Evolutionary conservation across 192 early-diverging fungal species (phyloP).

Genomic region (Coemansia sp.): DNA sequence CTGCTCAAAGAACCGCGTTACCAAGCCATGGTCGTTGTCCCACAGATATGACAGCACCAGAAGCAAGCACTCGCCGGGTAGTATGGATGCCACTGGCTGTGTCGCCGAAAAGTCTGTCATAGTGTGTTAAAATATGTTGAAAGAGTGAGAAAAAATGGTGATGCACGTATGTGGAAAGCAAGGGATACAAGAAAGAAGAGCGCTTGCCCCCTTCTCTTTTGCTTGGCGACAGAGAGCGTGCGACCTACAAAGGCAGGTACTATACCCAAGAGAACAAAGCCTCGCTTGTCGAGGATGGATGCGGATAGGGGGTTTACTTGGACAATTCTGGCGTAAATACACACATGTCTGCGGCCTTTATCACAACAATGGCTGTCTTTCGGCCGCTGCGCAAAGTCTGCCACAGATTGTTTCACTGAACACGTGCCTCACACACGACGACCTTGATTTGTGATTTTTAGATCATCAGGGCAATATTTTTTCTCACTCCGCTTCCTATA

Average conservation of each 20-base stretch:
- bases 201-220: not conserved
- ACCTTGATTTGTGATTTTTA: not conserved
- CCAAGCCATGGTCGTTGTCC: slow-evolving; percentile 10
- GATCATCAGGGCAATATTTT: not conserved
- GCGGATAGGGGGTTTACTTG: not conserved
- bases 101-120: not conserved
- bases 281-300: not conserved
- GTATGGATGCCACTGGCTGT: not conserved
- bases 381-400: not conserved
- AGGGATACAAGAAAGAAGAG: not conserved
- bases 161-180: not conserved
- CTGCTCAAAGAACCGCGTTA: slow-evolving; percentile 17
- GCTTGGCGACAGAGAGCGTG: not conserved
- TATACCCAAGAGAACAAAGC: not conserved
- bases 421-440: not conserved
- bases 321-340: slow-evolving; percentile 3
- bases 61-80: slow-evolving; percentile 37
- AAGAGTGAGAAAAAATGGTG: slow-evolving; percentile 3
- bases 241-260: not conserved
- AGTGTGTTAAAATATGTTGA: not conserved
- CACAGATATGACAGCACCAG: slow-evolving; percentile 33
- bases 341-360: not conserved
- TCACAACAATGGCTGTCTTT: not conserved
- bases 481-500: not conserved
- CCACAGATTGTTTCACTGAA: not conserved